phyloP scores from a whole-genome alignment of 2,329 filamentous ascomycete species.

The Myriosclerotinia scirpicola region DNA sequence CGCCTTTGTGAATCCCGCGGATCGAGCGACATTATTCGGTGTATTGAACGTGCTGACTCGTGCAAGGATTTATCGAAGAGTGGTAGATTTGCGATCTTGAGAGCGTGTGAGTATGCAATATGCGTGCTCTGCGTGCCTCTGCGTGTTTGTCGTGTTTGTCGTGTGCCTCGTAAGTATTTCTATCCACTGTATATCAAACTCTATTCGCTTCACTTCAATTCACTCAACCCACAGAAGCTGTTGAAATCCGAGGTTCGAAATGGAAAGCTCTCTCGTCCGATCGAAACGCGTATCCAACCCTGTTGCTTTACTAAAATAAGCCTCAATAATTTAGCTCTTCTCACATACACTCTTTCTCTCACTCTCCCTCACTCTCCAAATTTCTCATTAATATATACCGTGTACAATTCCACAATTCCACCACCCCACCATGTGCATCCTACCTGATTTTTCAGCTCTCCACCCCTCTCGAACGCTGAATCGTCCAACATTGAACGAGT shows the following conservation, averaged over 20 bases:
- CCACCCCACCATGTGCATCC: too few species aligned
- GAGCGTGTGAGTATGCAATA: background rate
- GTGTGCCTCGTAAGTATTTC: background rate
- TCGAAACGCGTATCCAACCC: background rate
- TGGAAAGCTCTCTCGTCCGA: background rate
- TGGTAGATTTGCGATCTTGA: background rate
- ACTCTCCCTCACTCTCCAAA: too few species aligned
- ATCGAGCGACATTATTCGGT: conserved; percentile 36
- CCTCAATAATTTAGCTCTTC: too few species aligned
- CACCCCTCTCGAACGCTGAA: background rate
- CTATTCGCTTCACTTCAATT: background rate
- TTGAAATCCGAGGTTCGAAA: background rate
- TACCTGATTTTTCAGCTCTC: conserved; percentile 5
- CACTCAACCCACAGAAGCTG: background rate
- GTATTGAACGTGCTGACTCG: background rate
- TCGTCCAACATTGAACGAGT: too few species aligned
- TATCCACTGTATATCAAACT: background rate
- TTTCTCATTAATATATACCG: too few species aligned
- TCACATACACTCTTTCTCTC: too few species aligned
- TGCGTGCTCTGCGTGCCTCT: background rate
- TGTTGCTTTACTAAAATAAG: too few species aligned
- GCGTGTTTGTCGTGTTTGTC: background rate
- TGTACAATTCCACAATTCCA: too few species aligned
- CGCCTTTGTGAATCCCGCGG: conserved; percentile 36
- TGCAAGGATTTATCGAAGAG: background rate